phyloP scores from a whole-genome alignment of 1,284 basidiomycete genomes.

The Schizophyllum amplum region DNA sequence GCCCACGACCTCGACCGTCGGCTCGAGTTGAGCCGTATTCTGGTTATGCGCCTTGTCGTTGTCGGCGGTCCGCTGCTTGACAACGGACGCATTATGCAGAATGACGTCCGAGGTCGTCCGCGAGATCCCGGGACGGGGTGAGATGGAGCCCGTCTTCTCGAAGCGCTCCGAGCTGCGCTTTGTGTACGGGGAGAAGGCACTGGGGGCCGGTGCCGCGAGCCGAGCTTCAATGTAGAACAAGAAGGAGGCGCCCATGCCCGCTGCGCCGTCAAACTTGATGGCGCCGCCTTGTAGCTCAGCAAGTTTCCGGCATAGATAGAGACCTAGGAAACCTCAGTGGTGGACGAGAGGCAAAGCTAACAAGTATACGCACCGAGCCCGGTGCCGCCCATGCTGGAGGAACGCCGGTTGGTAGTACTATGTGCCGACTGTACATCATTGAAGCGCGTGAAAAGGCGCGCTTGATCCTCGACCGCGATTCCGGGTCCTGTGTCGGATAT shows the following conservation, averaged over 20 bases:
- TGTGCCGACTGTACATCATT: slow-evolving; percentile 2
- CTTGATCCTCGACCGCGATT: slow-evolving; percentile 7
- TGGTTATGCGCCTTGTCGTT: too few relatives aligned
- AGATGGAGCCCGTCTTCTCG: not conserved
- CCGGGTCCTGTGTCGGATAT: slow-evolving; percentile 7
- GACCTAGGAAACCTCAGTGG: not conserved
- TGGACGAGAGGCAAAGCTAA: too few relatives aligned
- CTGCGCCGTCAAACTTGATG: not conserved
- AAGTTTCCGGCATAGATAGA: not conserved
- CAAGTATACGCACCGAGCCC: slow-evolving; percentile 3
- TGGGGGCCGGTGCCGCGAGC: not conserved
- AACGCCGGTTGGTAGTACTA: not conserved
- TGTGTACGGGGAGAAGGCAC: not conserved
- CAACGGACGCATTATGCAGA: not conserved
- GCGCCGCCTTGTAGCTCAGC: not conserved
- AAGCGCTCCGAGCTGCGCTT: not conserved
- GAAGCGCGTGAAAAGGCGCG: slow-evolving; percentile 7
- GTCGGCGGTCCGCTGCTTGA: too few relatives aligned
- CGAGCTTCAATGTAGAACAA: not conserved
- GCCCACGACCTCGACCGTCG: too few relatives aligned
- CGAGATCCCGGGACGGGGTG: not conserved
- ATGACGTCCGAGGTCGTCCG: not conserved
- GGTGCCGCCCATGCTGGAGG: slow-evolving; percentile 6
- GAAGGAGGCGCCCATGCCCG: not conserved
- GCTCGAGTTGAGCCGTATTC: too few relatives aligned